These are phyloP conservation scores for Pleurotus salmoneostramineus DNA, from an alignment of 768 basidiomycete species.

Conservation along the genomic window DNA sequence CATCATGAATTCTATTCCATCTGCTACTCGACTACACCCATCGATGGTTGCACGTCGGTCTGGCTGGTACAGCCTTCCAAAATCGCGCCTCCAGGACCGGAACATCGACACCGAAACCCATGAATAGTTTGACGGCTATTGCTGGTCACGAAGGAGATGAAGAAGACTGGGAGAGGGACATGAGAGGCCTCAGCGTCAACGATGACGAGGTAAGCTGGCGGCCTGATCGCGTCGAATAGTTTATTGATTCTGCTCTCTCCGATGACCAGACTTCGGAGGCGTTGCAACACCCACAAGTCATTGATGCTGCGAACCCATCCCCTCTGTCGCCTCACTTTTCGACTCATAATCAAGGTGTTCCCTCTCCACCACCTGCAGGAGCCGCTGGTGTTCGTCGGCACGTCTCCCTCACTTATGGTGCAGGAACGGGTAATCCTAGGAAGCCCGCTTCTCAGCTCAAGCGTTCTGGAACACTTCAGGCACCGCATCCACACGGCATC, in stretches of 20 bases:
- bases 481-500: slow-evolving; percentile 24
- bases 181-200: slow-evolving; percentile 47
- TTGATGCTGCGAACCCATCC: slow-evolving; percentile 46
- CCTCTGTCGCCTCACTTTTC: slow-evolving; percentile 65
- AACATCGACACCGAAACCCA: slow-evolving; percentile 61
- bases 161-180: slow-evolving; percentile 79
- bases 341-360: slow-evolving; percentile 36
- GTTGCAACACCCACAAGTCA: slow-evolving; percentile 40
- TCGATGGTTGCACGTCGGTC: slow-evolving; percentile 1
- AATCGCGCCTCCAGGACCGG: slow-evolving; percentile 51
- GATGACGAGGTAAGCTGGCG: slow-evolving; percentile 60
- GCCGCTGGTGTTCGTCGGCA: slow-evolving; percentile 69
- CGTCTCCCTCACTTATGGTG: slow-evolving; percentile 73
- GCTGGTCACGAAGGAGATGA: slow-evolving; percentile 86
- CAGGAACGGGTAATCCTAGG: slow-evolving; percentile 47
- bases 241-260: slow-evolving; percentile 18
- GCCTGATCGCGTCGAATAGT: slow-evolving; percentile 7
- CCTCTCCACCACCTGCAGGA: slow-evolving; percentile 70
- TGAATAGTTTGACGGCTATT: slow-evolving; percentile 84
- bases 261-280: slow-evolving; percentile 19
- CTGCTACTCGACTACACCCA: slow-evolving; percentile 13
- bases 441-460: slow-evolving; percentile 53
- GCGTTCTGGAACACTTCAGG: slow-evolving; percentile 74
- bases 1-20: slow-evolving; percentile 8
- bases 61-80: slow-evolving; percentile 41